phyloP scores from a whole-genome alignment of 805 yeast genomes.

The Saturnispora zaruensis region DNA sequence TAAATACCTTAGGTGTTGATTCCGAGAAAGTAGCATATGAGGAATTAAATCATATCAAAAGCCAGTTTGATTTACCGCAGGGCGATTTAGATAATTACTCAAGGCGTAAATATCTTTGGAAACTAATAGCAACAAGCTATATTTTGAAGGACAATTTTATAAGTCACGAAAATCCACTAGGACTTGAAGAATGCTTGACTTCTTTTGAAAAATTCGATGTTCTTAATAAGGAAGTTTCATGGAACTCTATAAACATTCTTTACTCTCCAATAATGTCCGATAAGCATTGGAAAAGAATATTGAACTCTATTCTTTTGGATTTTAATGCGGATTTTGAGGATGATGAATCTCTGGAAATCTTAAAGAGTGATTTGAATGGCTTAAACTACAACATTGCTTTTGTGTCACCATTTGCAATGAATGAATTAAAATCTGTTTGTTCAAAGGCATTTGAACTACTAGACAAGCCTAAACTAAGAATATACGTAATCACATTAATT shows the following conservation, averaged over 20 bases:
- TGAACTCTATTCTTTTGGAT: neutral
- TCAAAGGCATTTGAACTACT: neutral
- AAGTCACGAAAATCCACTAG: neutral
- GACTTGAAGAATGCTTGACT: neutral
- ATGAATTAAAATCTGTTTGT: neutral
- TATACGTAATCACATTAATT: neutral
- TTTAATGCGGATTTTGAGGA: neutral
- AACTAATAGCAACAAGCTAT: constrained; percentile 3
- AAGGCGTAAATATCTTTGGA: constrained; percentile 8
- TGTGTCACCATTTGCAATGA: neutral
- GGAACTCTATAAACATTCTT: constrained; percentile 6
- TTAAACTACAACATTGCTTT: constrained; percentile 1
- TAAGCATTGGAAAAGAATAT: neutral
- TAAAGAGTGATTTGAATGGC: neutral
- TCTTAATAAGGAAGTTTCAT: constrained; percentile 1
- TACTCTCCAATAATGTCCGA: constrained; percentile 2
- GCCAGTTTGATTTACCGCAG: neutral
- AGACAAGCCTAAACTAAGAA: neutral
- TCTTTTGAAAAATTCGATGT: neutral
- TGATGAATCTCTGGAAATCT: neutral
- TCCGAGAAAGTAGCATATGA: neutral
- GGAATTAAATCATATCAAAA: constrained; percentile 1
- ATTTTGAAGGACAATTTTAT: neutral
- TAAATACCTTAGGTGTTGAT: constrained; percentile 1
- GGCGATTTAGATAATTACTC: constrained; percentile 3